Base-by-base conservation (phyloP, 1,284 basidiomycete species). In the Apiotrichum sp. region DNA sequence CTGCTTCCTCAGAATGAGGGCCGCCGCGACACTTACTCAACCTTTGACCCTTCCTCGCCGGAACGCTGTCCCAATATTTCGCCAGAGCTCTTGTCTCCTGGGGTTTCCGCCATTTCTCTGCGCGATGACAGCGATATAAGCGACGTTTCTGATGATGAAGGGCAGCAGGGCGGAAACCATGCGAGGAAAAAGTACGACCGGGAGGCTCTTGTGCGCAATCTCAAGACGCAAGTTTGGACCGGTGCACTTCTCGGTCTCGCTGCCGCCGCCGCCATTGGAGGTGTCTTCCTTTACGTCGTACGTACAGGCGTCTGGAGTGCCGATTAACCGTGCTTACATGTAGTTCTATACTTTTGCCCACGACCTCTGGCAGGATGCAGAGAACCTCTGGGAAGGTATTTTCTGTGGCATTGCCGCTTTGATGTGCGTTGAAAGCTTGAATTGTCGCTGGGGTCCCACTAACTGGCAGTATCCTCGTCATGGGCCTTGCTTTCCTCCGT, bases 401-500 rank as follows among this genome's bases (percentile, higher is more conserved):
- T 93, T 93, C 71, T 79, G 84, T 62, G 76, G 89, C 46, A 79
- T 93, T 61, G 89, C 91, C 6, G 65, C 65, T 13, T 55, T 72
- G 29, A 59, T 74, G 69, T 71, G 49, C 52, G 69, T 60, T 29
- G 4, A 11, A 6, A 13, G 3, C 8, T 22, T 35, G 4, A 4
- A 2, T 14, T 10, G 14, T 22, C 4, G 13, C 13, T 35, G 4
- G 4, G 2, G 14, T 10, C 8, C 22, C 22, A 13, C 50, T 52
- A 40, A 45, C 42, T 29, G 5, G 6, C 48, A 68, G 67, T 13
- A 71, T 70, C 50, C 62, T 69, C 34, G 75, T 83, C 58, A 87
- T 88, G 84, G 86, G 84, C 2, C 65, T 88, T n/a, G 82, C 84
- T 5, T 86, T 87, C 82, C 79, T 87, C 29, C 84, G 84, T 64